Evolutionary conservation across 2,329 filamentous ascomycete genomes (phyloP).

Genomic region (Alternaria sp.): DNA sequence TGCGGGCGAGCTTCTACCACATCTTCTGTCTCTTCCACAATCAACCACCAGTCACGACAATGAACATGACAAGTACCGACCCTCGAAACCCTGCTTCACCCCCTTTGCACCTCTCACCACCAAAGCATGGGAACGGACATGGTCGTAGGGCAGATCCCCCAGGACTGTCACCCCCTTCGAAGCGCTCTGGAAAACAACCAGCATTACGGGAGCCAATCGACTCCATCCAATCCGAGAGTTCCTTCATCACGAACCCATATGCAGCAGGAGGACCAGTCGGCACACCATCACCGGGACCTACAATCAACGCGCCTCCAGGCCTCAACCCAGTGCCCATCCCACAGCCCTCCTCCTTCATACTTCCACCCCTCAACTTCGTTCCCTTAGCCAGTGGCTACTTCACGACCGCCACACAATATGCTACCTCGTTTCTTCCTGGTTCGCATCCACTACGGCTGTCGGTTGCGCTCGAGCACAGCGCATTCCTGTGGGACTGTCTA

Average conservation of each 20-base stretch:
- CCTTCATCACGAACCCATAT: constrained; percentile 61
- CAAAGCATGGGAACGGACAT: constrained; percentile 32
- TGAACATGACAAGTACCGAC: constrained; percentile 47
- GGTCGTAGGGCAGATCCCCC: constrained; percentile 34
- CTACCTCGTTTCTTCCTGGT: constrained; percentile 79
- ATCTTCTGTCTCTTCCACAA: constrained; percentile 98
- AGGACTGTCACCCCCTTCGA: constrained; percentile 41
- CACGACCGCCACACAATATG: constrained; percentile 75
- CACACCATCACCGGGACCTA: constrained; percentile 53
- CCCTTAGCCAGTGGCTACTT: constrained; percentile 85
- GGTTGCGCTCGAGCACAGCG: constrained; percentile 89
- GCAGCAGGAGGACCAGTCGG: constrained; percentile 50
- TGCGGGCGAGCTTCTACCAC: constrained; percentile 94
- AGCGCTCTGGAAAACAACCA: constrained; percentile 48
- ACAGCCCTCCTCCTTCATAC: constrained; percentile 73
- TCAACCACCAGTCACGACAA: constrained; percentile 71
- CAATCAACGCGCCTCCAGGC: constrained; percentile 55
- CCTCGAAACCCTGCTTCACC: constrained; percentile 35
- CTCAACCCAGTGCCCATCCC: constrained; percentile 53
- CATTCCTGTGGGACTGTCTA: constrained; percentile 91
- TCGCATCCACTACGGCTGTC: constrained; percentile 90
- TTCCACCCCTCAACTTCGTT: constrained; percentile 82
- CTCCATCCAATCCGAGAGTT: constrained; percentile 59
- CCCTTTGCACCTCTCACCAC: constrained; percentile 34
- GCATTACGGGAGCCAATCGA: constrained; percentile 58